phyloP scores from a whole-genome alignment of 768 basidiomycete species.

The Lanmaoa rubissima region DNA sequence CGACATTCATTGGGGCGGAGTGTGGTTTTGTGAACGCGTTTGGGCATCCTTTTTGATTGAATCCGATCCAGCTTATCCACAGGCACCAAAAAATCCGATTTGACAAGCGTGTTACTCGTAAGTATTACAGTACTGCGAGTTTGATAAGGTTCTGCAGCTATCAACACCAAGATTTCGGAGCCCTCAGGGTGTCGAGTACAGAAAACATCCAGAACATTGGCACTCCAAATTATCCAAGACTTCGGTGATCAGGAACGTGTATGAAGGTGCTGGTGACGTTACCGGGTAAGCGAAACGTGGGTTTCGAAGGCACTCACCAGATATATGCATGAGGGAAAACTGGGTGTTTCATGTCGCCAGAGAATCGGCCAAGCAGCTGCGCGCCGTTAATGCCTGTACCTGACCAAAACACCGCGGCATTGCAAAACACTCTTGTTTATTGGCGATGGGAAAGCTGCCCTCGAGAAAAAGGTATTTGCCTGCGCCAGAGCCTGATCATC shows the following conservation, averaged over 20 bases:
- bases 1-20: background rate
- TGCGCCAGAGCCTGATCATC: background rate
- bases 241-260: background rate
- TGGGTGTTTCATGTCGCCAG: slow-evolving; percentile 16
- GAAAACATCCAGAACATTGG: background rate
- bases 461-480: background rate
- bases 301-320: slow-evolving; percentile 3
- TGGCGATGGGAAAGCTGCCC: background rate
- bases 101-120: background rate
- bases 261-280: slow-evolving; percentile 13
- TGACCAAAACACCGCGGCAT: background rate
- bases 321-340: background rate
- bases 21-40: background rate
- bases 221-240: background rate
- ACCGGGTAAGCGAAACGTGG: slow-evolving; percentile 14
- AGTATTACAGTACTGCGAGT: background rate
- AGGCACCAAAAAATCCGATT: background rate
- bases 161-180: background rate
- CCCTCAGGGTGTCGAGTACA: background rate
- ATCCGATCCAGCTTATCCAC: background rate
- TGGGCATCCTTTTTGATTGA: too few species aligned
- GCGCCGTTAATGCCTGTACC: background rate
- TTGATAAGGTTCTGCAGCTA: background rate
- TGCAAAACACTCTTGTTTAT: background rate
- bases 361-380: background rate